phyloP scores from a whole-genome alignment of 2,329 filamentous ascomycete genomes.

The Colletotrichum plurivorum region DNA sequence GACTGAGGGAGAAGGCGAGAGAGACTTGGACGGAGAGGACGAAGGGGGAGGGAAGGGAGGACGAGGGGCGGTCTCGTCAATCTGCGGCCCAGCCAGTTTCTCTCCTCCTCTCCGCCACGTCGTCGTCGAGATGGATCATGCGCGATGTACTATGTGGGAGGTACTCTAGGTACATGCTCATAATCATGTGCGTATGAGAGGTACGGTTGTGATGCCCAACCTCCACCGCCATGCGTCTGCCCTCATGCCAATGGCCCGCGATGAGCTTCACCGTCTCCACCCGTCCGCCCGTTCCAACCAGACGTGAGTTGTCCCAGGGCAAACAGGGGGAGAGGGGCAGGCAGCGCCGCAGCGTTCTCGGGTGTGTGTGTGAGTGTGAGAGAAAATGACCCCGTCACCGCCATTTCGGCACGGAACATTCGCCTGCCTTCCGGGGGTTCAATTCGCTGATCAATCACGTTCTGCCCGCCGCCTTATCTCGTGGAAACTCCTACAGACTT shows the following conservation, averaged over 20 bases:
- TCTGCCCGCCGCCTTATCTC: background rate
- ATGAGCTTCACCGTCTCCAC: slow-evolving; percentile 30
- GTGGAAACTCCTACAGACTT: slow-evolving; percentile 13
- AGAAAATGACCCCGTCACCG: slow-evolving; percentile 32
- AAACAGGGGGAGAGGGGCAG: slow-evolving; percentile 4
- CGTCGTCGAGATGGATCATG: slow-evolving; percentile 38
- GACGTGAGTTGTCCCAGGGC: slow-evolving; percentile 36
- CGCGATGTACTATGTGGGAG: slow-evolving; percentile 19
- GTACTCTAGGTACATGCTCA: too few species aligned
- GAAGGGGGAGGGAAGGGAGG: too few species aligned
- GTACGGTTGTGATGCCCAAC: slow-evolving; percentile 35
- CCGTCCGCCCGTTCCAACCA: slow-evolving; percentile 33
- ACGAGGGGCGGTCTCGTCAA: slow-evolving; percentile 33
- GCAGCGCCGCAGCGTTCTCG: background rate
- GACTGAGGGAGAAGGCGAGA: slow-evolving; percentile 11
- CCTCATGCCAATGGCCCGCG: slow-evolving; percentile 32
- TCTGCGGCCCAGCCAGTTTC: slow-evolving; percentile 14
- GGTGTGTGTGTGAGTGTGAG: slow-evolving; percentile 23
- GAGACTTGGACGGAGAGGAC: slow-evolving; percentile 11
- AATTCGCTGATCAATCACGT: slow-evolving; percentile 33
- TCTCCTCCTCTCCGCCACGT: slow-evolving; percentile 36
- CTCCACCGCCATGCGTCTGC: slow-evolving; percentile 41
- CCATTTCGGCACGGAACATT: slow-evolving; percentile 40
- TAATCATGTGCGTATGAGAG: too few species aligned
- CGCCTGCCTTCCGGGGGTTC: slow-evolving; percentile 28